Evolutionary conservation across 2,329 filamentous ascomycete genomes (phyloP), one percentile per base, ranked within the genome.

Genomic region (Penicillium sp.): DNA sequence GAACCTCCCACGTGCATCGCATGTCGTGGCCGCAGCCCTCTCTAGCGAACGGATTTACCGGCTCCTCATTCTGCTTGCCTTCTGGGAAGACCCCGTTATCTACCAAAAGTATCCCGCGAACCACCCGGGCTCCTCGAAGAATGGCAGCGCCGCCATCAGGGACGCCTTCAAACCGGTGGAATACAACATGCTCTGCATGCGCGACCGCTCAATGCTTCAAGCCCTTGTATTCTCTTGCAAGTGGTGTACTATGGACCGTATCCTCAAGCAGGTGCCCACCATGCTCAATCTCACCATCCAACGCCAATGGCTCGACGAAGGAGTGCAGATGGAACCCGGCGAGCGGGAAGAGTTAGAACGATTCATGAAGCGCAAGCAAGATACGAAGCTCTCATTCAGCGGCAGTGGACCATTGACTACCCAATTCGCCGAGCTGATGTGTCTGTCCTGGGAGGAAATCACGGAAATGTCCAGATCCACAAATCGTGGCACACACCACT

Each of bases 1-100:
- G 31, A 77, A 79, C 37, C 65, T 82, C 1, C 72, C 78, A 2
- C 70, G 69, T 16, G 72, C 74, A 5, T 83, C 81, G 0, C 69
- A 68, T 0, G 59, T 68, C 11, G 64, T 84, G 10, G 74, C 72
- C 10, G 63, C 66, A 0, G 72, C 70, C 2, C 59, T 81, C 11
- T 78, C 78, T 0, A 71, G 71, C 10, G 74, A 77, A 45, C 67
- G 71, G 3, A 70, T 80, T 4, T 80, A 79, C 50, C 65, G 69
- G 3, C 65, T 72, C 1, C 63, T 81, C 33, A 73, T 78, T 7
- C 60, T 77, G 13, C 65, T 77, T 35, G 75, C 76, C 0, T 77
- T 77, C 48, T 80, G 75, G 68, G 61, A 73, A 44, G 70, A 74
- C 54, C 51, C 59, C 13, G 37, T 51, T 11, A n/a, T 26, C 13